Percentiles rank a stretch among this genome's conserved stretches.
phyloP scores from a whole-genome alignment of 2,329 filamentous ascomycete genomes.

The Truncatella angustata region DNA sequence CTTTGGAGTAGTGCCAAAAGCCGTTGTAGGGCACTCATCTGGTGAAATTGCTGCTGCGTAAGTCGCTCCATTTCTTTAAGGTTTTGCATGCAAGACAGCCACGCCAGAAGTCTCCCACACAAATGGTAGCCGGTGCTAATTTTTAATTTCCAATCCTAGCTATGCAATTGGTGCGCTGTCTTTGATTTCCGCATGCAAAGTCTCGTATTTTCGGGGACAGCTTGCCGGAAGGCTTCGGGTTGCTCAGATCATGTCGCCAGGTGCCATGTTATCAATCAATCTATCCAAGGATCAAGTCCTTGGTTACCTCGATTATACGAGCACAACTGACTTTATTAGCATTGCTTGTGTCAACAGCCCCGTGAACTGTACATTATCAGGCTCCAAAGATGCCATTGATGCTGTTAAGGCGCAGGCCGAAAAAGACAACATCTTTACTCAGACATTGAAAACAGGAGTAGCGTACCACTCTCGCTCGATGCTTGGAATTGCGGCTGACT shows the following conservation, averaged over 20 bases:
- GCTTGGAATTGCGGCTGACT: constrained; percentile 15
- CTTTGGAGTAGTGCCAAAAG: constrained; percentile 25
- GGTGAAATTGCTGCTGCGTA: constrained; percentile 38
- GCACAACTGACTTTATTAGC: too few species aligned
- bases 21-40: constrained; percentile 35
- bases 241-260: constrained; percentile 2
- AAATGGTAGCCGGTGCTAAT: background rate
- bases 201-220: constrained; percentile 16
- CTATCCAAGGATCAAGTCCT: too few species aligned
- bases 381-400: too few species aligned
- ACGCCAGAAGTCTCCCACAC: background rate
- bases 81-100: background rate
- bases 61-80: too few species aligned
- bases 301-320: too few species aligned
- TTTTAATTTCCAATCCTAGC: too few species aligned
- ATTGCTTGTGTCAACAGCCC: too few species aligned
- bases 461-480: constrained; percentile 35
- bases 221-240: constrained; percentile 4
- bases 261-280: constrained; percentile 30
- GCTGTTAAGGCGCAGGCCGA: too few species aligned
- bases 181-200: constrained; percentile 13
- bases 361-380: too few species aligned
- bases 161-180: constrained; percentile 14
- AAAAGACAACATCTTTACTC: constrained; percentile 23
- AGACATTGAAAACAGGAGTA: constrained; percentile 22